Conservation (phyloP, 116 monocot genomes). For the Iris pallida region DNA sequence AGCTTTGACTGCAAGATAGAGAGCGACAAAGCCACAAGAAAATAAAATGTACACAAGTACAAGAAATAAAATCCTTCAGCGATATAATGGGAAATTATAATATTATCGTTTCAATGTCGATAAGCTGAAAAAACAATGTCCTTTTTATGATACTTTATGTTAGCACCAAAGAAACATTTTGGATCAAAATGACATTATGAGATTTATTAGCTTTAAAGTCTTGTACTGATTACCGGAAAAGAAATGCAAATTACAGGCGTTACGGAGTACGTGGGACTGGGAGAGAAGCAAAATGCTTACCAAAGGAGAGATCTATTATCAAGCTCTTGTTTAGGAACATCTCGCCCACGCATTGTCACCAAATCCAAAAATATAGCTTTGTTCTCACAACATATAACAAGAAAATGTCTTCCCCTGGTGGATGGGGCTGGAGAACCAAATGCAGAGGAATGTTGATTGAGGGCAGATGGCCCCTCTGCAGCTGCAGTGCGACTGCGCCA, state of each 20-base stretch:
- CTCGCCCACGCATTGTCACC: constrained; percentile 98
- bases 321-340: constrained; percentile 97
- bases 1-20: too few relatives aligned
- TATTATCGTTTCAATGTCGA: too few relatives aligned
- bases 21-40: too few relatives aligned
- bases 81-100: too few relatives aligned
- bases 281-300: constrained; percentile 22
- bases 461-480: constrained; percentile 77
- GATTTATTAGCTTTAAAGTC: not conserved
- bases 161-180: not conserved
- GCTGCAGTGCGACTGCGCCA: constrained; percentile 89
- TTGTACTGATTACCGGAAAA: too few relatives aligned
- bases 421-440: constrained; percentile 80
- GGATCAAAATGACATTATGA: not conserved
- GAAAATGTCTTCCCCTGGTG: constrained; percentile 97
- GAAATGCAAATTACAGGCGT: not conserved
- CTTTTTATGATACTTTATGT: too few relatives aligned
- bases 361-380: constrained; percentile 98
- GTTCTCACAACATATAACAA: constrained; percentile 99
- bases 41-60: too few relatives aligned
- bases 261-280: not conserved
- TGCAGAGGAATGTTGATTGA: constrained; percentile 64
- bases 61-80: too few relatives aligned
- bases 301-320: constrained; percentile 97
- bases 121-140: too few relatives aligned